Evolutionary conservation across 495 filamentous ascomycete genomes (phyloP).

Genomic region (Beverwykella pulmonaria): DNA sequence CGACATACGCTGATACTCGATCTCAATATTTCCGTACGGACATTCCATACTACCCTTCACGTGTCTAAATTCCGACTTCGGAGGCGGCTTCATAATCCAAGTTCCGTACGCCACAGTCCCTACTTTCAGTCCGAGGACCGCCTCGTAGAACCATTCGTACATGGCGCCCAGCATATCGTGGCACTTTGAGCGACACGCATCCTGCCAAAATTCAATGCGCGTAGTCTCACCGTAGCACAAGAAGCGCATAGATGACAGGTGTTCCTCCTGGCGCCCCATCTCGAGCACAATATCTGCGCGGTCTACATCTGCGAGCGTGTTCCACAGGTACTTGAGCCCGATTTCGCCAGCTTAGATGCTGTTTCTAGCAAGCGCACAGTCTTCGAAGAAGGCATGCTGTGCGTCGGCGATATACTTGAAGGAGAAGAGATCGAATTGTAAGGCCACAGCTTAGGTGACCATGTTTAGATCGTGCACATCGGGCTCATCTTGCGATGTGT

Average conservation of each 20-base stretch:
- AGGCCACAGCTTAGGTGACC: neutral
- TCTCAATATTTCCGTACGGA: neutral
- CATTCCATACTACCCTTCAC: neutral
- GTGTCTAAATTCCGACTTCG: neutral
- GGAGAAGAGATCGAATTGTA: neutral
- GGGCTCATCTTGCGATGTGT: neutral
- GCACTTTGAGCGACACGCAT: neutral
- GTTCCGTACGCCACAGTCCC: neutral
- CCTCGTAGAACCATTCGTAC: conserved; percentile 3
- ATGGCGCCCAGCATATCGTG: neutral
- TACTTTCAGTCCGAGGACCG: neutral
- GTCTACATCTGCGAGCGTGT: neutral
- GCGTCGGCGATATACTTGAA: neutral
- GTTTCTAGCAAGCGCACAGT: neutral
- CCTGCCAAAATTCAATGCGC: neutral
- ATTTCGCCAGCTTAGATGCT: neutral
- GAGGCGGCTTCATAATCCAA: neutral
- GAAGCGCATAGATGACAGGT: neutral
- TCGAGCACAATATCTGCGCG: neutral
- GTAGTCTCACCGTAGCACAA: neutral
- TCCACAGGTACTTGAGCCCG: neutral
- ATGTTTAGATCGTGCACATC: neutral
- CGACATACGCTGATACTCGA: too few relatives aligned
- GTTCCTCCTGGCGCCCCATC: neutral
- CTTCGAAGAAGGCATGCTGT: neutral